phyloP scores from a whole-genome alignment of 345 rosid genomes.

The Pistacia atlantica region DNA sequence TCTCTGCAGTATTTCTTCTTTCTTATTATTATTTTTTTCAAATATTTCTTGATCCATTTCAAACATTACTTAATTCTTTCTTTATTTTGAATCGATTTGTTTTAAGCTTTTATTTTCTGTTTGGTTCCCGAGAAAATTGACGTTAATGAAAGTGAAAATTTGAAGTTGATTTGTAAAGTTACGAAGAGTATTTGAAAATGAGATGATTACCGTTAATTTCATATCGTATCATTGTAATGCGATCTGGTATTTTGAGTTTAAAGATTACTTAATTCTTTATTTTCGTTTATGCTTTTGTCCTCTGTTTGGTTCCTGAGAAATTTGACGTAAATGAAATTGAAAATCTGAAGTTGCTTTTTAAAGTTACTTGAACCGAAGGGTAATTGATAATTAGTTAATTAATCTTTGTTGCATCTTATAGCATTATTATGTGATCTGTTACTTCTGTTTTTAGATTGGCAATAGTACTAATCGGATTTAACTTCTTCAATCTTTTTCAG shows the following conservation, averaged over 20 bases:
- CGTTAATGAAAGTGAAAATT: neutral
- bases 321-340: neutral
- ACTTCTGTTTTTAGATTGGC: neutral
- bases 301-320: conserved; percentile 5
- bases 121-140: conserved; percentile 2
- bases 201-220: neutral
- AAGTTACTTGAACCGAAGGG: neutral
- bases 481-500: conserved; percentile 1
- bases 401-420: neutral
- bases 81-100: neutral
- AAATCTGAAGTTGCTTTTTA: neutral
- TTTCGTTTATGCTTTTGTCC: neutral
- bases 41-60: neutral
- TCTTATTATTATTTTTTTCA: neutral
- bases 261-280: neutral
- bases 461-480: neutral
- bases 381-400: neutral
- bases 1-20: neutral
- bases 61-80: neutral
- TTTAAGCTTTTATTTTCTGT: neutral
- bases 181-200: neutral
- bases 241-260: neutral
- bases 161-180: neutral
- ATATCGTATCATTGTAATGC: neutral
- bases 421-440: neutral